phyloP scores from a whole-genome alignment of 768 basidiomycete species.

The Termitomyces sp. region DNA sequence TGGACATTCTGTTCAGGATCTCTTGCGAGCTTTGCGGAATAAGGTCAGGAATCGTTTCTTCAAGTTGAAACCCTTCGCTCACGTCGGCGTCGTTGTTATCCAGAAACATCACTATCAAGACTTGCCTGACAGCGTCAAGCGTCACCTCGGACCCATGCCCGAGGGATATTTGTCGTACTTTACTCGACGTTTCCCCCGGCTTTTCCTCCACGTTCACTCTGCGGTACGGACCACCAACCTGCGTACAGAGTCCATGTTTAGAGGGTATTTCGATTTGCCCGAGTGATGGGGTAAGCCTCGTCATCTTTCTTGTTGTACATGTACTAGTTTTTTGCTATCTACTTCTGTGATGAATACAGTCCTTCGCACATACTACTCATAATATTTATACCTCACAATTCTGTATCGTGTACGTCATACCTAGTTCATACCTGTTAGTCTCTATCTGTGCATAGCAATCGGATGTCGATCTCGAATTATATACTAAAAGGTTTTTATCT shows the following conservation, averaged over 20 bases:
- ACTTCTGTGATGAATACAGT: neutral
- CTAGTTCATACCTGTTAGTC: neutral
- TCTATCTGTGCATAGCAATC: neutral
- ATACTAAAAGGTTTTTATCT: neutral
- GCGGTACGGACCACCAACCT: conserved; percentile 75
- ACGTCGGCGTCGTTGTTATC: neutral
- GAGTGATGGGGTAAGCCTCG: conserved; percentile 12
- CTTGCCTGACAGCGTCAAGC: conserved; percentile 87
- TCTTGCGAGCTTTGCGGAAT: conserved; percentile 90
- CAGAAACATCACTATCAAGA: conserved; percentile 99
- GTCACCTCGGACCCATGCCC: conserved; percentile 87
- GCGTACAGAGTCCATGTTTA: conserved; percentile 86
- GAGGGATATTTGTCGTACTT: conserved; percentile 93
- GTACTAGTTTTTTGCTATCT: neutral
- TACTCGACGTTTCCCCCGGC: conserved; percentile 84
- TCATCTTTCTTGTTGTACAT: conserved; percentile 4
- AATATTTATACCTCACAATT: conserved; percentile 1
- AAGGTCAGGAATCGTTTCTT: conserved; percentile 57
- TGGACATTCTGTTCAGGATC: conserved; percentile 84
- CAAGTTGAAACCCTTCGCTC: neutral
- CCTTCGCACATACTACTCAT: conserved; percentile 1
- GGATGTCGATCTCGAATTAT: neutral
- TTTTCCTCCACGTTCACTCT: conserved; percentile 91
- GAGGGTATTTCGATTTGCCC: conserved; percentile 77
- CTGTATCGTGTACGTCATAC: conserved; percentile 6